Base-by-base conservation (phyloP, 2,329 filamentous ascomycete species). In the Fusarium sp. region DNA sequence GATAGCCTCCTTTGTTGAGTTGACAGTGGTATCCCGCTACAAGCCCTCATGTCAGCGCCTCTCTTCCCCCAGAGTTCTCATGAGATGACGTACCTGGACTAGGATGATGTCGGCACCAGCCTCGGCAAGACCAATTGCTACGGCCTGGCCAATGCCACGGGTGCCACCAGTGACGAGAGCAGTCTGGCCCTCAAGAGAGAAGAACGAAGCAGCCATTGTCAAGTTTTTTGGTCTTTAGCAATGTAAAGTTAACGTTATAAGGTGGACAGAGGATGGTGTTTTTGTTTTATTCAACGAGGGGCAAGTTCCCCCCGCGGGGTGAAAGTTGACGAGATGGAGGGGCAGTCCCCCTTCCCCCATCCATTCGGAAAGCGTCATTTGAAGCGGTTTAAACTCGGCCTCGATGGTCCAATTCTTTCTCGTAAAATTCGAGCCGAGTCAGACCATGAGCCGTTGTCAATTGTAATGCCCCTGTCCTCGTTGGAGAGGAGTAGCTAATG, bases 1-100 rank as follows among this genome's bases (percentile, higher is more conserved):
- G 77, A 95, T 87, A 14, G 87, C 85, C 45, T 89, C 80, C 76
- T 90, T 89, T 10, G 93, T 95, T 40, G 81, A 78, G 5, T 82
- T 85, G 34, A 80, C 80, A 18, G 80, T 79, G 16, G 82, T 81
- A 68, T 86, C 84, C 58, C 87, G 82, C 86, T 88, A 63, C 27
- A 14, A 38, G 10, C 10, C 6, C 22, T 38, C 22, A 13, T 66
- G 67, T 70, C 20, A 74, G 65, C 34, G 20, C 35, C 20, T 24
- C 27, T 29, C 18, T n/a, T 7, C 18, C 27, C 27, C 34, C 18
- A 29, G 22, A 67, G n/a, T 50, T 45, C 42, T 59, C 35, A 57
- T 70, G 66, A 65, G 59, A 66, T 24, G 47, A 64, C 69, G 20
- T 79, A 88, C 87, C 83, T 90, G 88, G 54, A 89, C 83, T 31